These are phyloP conservation scores for Ganoderma resinaceum DNA, from an alignment of 1,284 basidiomycete species.

Conservation along the genomic window DNA sequence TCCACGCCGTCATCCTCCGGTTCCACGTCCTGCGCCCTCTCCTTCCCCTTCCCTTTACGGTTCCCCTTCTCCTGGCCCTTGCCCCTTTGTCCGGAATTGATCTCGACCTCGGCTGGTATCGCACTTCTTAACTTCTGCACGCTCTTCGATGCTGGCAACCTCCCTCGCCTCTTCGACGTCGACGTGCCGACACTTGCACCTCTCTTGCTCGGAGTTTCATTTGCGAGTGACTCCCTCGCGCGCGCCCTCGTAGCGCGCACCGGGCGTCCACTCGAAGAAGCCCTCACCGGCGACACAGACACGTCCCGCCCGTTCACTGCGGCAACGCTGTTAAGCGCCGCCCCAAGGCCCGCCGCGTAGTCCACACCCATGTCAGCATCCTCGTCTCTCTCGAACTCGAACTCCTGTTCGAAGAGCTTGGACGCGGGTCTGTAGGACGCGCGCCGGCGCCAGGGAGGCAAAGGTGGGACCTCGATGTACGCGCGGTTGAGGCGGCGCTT, in stretches of 20 bases:
- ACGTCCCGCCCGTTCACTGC: slow-evolving; percentile 7
- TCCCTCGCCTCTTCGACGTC: slow-evolving; percentile 15
- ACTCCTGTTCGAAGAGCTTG: not conserved
- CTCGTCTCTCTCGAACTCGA: not conserved
- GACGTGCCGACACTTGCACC: not conserved
- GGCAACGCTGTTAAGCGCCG: slow-evolving; percentile 11
- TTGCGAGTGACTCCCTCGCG: not conserved
- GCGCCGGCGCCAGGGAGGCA: slow-evolving; percentile 8
- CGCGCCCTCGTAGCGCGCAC: not conserved
- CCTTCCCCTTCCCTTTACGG: not conserved
- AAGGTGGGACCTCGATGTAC: slow-evolving; percentile 18
- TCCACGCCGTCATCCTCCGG: not conserved
- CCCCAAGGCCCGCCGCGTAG: slow-evolving; percentile 17
- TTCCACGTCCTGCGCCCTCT: not conserved
- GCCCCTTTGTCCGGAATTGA: not conserved
- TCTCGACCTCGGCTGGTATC: not conserved
- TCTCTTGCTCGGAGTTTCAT: not conserved
- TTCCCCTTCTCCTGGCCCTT: not conserved
- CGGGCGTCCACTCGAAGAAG: not conserved
- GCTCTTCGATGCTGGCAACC: slow-evolving; percentile 12
- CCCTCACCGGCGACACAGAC: not conserved
- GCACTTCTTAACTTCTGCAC: slow-evolving; percentile 1
- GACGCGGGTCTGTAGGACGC: slow-evolving; percentile 13
- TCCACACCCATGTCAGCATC: not conserved
- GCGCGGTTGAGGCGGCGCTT: slow-evolving; percentile 11